Conservation (phyloP, 495 filamentous ascomycete species). For the Bacidia rubella region DNA sequence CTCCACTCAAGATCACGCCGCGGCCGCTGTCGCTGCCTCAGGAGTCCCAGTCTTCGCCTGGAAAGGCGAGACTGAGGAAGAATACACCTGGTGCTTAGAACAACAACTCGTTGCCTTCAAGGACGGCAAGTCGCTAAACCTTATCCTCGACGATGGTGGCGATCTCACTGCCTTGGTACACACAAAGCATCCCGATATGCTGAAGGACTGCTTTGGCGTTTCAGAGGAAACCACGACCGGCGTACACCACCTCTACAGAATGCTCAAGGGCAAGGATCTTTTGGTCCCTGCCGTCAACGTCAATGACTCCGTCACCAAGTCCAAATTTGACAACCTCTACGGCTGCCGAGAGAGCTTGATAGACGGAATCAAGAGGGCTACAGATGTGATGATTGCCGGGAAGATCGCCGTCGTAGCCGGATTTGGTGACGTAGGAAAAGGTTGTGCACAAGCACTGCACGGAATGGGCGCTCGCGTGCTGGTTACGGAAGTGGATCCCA, state of each 20-base stretch:
- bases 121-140: conserved; percentile 88
- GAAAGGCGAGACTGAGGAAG: conserved; percentile 99
- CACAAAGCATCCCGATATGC: conserved; percentile 93
- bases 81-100: conserved; percentile 99
- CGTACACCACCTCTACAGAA: conserved; percentile 97
- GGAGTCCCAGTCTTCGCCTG: conserved; percentile 97
- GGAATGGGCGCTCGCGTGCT: conserved; percentile 95
- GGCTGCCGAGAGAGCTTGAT: conserved; percentile 97
- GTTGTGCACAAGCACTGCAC: conserved; percentile 87
- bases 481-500: conserved; percentile 95
- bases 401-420: conserved; percentile 96
- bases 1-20: conserved; percentile 96
- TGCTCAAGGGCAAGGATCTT: conserved; percentile 86
- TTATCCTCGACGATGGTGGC: conserved; percentile 98
- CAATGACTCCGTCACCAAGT: conserved; percentile 98
- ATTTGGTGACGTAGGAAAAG: conserved; percentile 99
- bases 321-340: conserved; percentile 99
- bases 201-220: conserved; percentile 93
- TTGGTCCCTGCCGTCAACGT: conserved; percentile 96
- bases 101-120: conserved; percentile 96
- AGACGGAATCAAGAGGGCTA: conserved; percentile 99
- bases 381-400: conserved; percentile 99
- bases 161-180: conserved; percentile 94
- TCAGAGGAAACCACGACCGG: conserved; percentile 99
- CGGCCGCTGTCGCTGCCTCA: conserved; percentile 86